phyloP scores from a whole-genome alignment of 2,329 filamentous ascomycete genomes.

The Phyllosticta capitalensis region DNA sequence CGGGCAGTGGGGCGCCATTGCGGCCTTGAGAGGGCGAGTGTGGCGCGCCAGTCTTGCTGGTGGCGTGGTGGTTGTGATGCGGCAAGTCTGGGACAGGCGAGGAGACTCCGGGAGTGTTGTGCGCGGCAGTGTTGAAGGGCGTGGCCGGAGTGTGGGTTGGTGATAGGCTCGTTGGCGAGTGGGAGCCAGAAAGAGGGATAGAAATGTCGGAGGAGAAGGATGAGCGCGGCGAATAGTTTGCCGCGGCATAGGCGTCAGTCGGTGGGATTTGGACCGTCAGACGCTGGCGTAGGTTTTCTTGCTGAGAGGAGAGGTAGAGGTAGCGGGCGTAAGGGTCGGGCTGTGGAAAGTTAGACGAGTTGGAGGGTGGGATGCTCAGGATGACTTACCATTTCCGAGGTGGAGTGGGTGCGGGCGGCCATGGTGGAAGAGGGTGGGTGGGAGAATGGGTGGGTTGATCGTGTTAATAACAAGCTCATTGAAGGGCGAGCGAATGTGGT shows the following conservation, averaged over 20 bases:
- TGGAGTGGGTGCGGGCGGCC: constrained; percentile 3
- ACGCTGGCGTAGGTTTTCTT: constrained; percentile 30
- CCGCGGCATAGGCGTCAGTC: constrained; percentile 14
- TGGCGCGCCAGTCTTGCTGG: constrained; percentile 2
- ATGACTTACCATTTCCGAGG: constrained; percentile 2
- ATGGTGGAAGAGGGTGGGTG: constrained; percentile 1
- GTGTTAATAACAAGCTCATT: constrained; percentile 1
- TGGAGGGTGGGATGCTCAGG: not conserved
- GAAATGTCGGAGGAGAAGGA: constrained; percentile 13
- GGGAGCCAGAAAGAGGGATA: constrained; percentile 15
- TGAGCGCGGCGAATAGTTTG: constrained; percentile 23
- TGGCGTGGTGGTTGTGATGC: constrained; percentile 10
- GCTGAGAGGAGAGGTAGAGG: constrained; percentile 31
- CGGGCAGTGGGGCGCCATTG: constrained; percentile 4
- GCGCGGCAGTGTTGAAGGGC: constrained; percentile 4
- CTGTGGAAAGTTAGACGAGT: constrained; percentile 9
- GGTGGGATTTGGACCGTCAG: constrained; percentile 28
- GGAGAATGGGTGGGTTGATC: not conserved
- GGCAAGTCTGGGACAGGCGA: constrained; percentile 6
- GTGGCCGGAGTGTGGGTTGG: constrained; percentile 12
- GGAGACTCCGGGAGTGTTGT: not conserved
- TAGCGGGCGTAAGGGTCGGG: constrained; percentile 30
- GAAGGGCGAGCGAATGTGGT: not conserved
- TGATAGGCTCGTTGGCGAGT: constrained; percentile 15
- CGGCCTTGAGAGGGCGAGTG: constrained; percentile 15